These are phyloP conservation scores for Oldenlandia corymbosa DNA, from an alignment of 257 asterid species.

Conservation along the genomic window DNA sequence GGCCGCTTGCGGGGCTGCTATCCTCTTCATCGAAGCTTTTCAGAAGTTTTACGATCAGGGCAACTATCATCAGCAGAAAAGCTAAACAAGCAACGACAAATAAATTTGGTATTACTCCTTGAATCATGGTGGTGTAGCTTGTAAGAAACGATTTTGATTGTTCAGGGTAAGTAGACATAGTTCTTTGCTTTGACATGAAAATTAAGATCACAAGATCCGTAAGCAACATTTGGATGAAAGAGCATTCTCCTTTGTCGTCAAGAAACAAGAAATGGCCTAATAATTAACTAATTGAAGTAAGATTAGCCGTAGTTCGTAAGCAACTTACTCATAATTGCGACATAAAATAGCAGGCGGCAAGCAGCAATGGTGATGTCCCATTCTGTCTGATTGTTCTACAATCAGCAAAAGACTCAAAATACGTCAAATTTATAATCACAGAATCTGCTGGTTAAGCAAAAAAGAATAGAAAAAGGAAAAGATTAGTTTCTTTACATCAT, in stretches of 20 bases:
- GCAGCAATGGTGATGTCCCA: constrained; percentile 14
- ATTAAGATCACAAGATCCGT: no score
- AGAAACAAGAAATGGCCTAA: constrained; percentile 2
- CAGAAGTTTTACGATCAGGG: constrained; percentile 41
- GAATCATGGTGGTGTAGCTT: background rate
- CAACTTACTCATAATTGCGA: constrained; percentile 26
- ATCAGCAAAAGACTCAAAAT: background rate
- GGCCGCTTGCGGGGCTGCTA: background rate
- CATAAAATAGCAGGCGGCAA: constrained; percentile 13
- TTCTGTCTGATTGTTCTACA: constrained; percentile 15
- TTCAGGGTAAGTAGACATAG: no score
- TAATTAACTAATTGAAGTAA: background rate
- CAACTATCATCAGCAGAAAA: constrained; percentile 30
- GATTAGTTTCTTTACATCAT: background rate
- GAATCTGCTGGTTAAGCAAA: no score
- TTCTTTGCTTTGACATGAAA: no score
- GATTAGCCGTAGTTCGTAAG: background rate
- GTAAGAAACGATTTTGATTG: no score
- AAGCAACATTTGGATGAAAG: no score
- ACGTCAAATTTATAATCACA: background rate
- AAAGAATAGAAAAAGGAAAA: background rate
- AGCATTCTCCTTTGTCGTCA: background rate
- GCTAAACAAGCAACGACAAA: constrained; percentile 19
- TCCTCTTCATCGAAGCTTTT: constrained; percentile 11
- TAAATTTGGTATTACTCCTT: background rate